Evolutionary conservation across 1,284 basidiomycete species (phyloP), one percentile per base, ranked within the genome.

Genomic region (Ustilago trichophora): DNA sequence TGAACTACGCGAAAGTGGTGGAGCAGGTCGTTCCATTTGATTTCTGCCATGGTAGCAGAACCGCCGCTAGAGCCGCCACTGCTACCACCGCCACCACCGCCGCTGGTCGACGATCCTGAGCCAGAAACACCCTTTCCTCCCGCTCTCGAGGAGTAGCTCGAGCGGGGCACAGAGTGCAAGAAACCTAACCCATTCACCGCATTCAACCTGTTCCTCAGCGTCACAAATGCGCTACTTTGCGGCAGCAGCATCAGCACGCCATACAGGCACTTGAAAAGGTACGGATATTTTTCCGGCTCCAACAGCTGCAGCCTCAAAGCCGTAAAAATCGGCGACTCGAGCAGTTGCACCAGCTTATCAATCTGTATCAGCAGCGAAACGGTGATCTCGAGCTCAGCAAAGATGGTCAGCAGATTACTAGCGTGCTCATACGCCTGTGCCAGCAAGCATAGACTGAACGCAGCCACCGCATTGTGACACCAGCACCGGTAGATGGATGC

Each of bases 341-440:
- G 93, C 8, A 99, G 85, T 82, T 98, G 95, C 12, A 99, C 95
- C 6, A 99, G 87, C 82, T 98, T 98, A 83, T 98, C 96, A 29
- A 98, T 90, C 79, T 99, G 96, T 3, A 99, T 93, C 15, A 98
- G 85, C 77, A 98, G 87, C 21, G 88, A 88, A 3, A 98, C 93
- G 0, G 94, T 98, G 70, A 98, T 91, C 81, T 99, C 96, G 35
- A 98, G 85, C 66, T 94, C 95, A 19, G 60, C 46, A 92, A 99
- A 97, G 67, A 98, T 97, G 55, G 91, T 90, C n/a, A 99, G 85
- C 24, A 99, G 85, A 81, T 95, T 96, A 33, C 92, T 96, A 1
- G 96, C 96, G 82, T 98, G 96, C 80, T 99, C 96, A 77, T 98
- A 99, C 4, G 95, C 94, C 83, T 98, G 96, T 0, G 95, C 93